phyloP scores from a whole-genome alignment of 2,329 filamentous ascomycete genomes.

The Hypoxylon sp. region DNA sequence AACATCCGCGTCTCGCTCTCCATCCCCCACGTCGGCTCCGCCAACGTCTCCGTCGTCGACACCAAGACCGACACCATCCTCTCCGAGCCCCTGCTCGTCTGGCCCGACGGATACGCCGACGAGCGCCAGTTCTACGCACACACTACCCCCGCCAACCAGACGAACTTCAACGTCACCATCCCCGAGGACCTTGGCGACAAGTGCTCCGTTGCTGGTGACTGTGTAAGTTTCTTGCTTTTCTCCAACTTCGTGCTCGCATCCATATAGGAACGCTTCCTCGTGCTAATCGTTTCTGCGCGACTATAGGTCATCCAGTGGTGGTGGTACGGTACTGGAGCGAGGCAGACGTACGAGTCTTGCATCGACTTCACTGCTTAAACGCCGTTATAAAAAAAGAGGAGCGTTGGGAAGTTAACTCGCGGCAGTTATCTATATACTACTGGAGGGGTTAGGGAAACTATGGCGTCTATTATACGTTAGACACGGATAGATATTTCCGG shows the following conservation, averaged over 20 bases:
- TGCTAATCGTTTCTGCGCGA: conserved; percentile 1
- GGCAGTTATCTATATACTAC: not conserved
- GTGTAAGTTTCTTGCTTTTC: conserved; percentile 39
- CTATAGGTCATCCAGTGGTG: conserved; percentile 44
- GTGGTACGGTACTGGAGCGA: conserved; percentile 45
- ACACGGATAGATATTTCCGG: not conserved
- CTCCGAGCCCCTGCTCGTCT: conserved; percentile 44
- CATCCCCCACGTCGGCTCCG: conserved; percentile 56
- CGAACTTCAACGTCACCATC: conserved; percentile 43
- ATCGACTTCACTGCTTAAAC: conserved; percentile 41
- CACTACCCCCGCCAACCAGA: conserved; percentile 41
- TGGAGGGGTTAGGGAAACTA: not conserved
- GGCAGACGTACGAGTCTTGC: conserved; percentile 44
- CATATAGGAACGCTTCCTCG: too few species aligned
- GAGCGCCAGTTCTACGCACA: conserved; percentile 42
- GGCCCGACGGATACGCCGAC: conserved; percentile 43
- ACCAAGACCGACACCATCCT: conserved; percentile 52
- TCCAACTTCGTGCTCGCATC: too few species aligned
- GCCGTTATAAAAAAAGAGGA: not conserved
- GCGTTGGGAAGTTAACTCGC: not conserved
- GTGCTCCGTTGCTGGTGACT: conserved; percentile 41
- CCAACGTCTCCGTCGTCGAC: conserved; percentile 59
- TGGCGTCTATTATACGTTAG: not conserved
- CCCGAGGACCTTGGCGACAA: conserved; percentile 37
- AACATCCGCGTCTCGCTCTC: conserved; percentile 53